Percentiles rank a stretch among this genome's conserved stretches.
phyloP scores from a whole-genome alignment of 1,284 basidiomycete species.

The Boletus semigastroideus region DNA sequence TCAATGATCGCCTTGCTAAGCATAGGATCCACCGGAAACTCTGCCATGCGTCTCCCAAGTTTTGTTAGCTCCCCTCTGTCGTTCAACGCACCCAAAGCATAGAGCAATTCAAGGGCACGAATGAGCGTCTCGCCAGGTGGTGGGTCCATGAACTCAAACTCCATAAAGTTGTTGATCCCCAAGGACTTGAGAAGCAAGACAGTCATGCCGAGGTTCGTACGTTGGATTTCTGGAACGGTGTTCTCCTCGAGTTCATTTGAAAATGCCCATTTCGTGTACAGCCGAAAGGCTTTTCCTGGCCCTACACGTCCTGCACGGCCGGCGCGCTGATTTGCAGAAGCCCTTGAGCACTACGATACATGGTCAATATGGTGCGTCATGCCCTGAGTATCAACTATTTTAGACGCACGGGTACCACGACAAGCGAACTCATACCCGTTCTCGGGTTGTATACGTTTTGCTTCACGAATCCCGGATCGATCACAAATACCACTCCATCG shows the following conservation, averaged over 20 bases:
- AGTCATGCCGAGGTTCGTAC: slow-evolving; percentile 96
- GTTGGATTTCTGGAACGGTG: slow-evolving; percentile 97
- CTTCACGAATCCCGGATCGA: slow-evolving; percentile 97
- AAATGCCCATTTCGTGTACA: slow-evolving; percentile 97
- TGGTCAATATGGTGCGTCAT: slow-evolving; percentile 10
- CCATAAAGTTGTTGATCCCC: slow-evolving; percentile 96
- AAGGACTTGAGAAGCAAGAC: slow-evolving; percentile 94
- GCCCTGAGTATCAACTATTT: neutral
- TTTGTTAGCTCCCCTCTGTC: slow-evolving; percentile 96
- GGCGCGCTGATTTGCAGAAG: slow-evolving; percentile 95
- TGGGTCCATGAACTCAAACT: slow-evolving; percentile 99
- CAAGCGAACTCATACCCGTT: slow-evolving; percentile 94
- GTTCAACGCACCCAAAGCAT: slow-evolving; percentile 95
- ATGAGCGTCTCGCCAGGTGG: slow-evolving; percentile 99
- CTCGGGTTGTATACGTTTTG: slow-evolving; percentile 97
- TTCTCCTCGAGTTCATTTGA: slow-evolving; percentile 94
- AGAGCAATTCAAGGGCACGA: slow-evolving; percentile 89
- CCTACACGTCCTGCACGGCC: slow-evolving; percentile 97
- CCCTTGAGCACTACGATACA: slow-evolving; percentile 78
- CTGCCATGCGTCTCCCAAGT: slow-evolving; percentile 95
- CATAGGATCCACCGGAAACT: slow-evolving; percentile 99
- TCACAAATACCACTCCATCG: slow-evolving; percentile 96
- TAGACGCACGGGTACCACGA: slow-evolving; percentile 83
- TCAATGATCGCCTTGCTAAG: slow-evolving; percentile 95
- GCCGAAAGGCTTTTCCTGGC: slow-evolving; percentile 96